Evolutionary conservation across 108 stramenopile species (phyloP).

Genomic region (Cyclotella baltica): DNA sequence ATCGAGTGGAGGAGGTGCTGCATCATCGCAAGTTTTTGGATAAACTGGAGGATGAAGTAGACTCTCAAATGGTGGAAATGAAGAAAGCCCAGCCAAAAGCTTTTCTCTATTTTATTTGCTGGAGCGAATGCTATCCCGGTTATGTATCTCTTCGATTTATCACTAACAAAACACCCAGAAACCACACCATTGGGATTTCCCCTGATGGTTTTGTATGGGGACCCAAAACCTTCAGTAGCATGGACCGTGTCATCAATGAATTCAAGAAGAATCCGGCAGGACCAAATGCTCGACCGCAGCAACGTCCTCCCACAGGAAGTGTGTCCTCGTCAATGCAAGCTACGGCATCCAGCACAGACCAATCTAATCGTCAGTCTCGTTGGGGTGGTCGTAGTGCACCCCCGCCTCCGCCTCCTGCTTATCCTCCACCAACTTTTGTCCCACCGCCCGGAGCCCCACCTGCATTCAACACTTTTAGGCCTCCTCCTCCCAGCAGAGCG

Average conservation of each 20-base stretch:
- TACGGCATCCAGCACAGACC: background rate
- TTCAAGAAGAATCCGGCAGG: slow-evolving; percentile 89
- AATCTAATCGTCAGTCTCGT: slow-evolving; percentile 38
- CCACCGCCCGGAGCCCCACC: slow-evolving; percentile 49
- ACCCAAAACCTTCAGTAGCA: slow-evolving; percentile 56
- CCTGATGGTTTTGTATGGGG: slow-evolving; percentile 86
- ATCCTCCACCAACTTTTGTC: slow-evolving; percentile 49
- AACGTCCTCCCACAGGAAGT: slow-evolving; percentile 20
- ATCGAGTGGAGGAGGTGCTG: slow-evolving; percentile 79
- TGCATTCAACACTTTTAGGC: slow-evolving; percentile 9
- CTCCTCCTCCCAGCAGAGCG: slow-evolving; percentile 15
- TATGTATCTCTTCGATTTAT: slow-evolving; percentile 82
- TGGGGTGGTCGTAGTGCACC: slow-evolving; percentile 47
- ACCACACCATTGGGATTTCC: slow-evolving; percentile 81
- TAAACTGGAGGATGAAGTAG: slow-evolving; percentile 79
- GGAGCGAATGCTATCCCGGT: slow-evolving; percentile 88
- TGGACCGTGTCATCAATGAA: slow-evolving; percentile 81
- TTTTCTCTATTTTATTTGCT: slow-evolving; percentile 81
- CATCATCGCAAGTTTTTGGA: slow-evolving; percentile 87
- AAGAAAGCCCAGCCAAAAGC: slow-evolving; percentile 65
- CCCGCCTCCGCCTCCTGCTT: slow-evolving; percentile 45
- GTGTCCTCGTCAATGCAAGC: slow-evolving; percentile 10
- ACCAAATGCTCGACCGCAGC: slow-evolving; percentile 20
- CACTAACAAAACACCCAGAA: slow-evolving; percentile 63
- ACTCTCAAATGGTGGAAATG: slow-evolving; percentile 69